phyloP scores from a whole-genome alignment of 2,329 filamentous ascomycete genomes.

The Talaromyces sp. region DNA sequence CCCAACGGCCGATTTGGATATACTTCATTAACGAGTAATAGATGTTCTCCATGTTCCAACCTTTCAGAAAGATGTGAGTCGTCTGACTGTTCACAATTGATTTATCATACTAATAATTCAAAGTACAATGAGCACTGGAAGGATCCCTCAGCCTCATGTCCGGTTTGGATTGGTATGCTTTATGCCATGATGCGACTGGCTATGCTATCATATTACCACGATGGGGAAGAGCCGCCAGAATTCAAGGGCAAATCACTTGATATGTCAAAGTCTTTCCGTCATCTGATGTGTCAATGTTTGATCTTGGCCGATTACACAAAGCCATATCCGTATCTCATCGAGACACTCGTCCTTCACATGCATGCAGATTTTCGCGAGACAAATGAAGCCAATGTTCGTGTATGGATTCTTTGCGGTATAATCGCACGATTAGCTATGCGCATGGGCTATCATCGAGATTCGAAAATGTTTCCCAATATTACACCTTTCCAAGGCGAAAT shows the following conservation, averaged over 20 bases:
- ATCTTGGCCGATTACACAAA: constrained; percentile 62
- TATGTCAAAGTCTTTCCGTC: constrained; percentile 45
- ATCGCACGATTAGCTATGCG: constrained; percentile 61
- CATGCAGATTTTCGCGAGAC: constrained; percentile 59
- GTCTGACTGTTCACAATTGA: neutral
- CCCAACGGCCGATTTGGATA: neutral
- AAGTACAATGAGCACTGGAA: constrained; percentile 62
- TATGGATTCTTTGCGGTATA: constrained; percentile 58
- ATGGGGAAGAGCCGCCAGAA: constrained; percentile 61
- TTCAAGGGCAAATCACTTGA: constrained; percentile 55
- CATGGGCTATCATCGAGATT: constrained; percentile 63
- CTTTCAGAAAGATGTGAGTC: constrained; percentile 67
- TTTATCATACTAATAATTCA: constrained; percentile 12
- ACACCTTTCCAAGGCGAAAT: constrained; percentile 60
- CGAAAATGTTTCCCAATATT: constrained; percentile 57
- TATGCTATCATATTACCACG: constrained; percentile 58
- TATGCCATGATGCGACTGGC: constrained; percentile 64
- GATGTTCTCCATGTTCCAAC: constrained; percentile 78
- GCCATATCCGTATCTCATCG: constrained; percentile 57
- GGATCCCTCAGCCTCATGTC: constrained; percentile 53
- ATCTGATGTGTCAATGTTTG: constrained; percentile 60
- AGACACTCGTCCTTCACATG: constrained; percentile 59
- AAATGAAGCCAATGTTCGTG: constrained; percentile 57
- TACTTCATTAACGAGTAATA: constrained; percentile 20
- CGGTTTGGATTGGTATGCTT: constrained; percentile 61